Evolutionary conservation across 805 yeast species (phyloP).

Genomic region (Metschnikowia noctiluminum): DNA sequence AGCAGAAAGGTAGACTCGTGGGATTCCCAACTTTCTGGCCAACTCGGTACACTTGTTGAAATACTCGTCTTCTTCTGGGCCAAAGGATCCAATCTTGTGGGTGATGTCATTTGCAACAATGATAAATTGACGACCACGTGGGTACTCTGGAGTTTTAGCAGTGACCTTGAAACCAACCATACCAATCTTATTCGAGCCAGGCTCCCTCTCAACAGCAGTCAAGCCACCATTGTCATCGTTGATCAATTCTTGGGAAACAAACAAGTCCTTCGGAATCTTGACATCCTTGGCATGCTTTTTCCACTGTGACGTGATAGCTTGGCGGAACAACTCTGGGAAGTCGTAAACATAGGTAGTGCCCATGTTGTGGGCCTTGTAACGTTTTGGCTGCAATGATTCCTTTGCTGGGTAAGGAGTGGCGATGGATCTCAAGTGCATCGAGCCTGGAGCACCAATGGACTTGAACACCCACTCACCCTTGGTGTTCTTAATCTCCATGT

Average conservation of each 20-base stretch:
- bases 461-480: constrained; percentile 97
- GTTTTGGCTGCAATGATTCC: constrained; percentile 97
- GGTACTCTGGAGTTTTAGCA: constrained; percentile 95
- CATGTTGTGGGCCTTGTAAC: constrained; percentile 97
- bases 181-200: constrained; percentile 94
- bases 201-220: constrained; percentile 89
- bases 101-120: constrained; percentile 97
- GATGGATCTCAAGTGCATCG: constrained; percentile 95
- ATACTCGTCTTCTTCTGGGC: constrained; percentile 91
- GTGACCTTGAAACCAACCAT: constrained; percentile 94
- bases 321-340: constrained; percentile 98
- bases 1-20: constrained; percentile 93
- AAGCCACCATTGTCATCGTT: constrained; percentile 74
- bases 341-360: constrained; percentile 98
- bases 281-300: constrained; percentile 53
- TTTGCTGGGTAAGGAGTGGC: constrained; percentile 96
- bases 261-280: constrained; percentile 72
- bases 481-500: constrained; percentile 88
- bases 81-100: constrained; percentile 96
- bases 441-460: constrained; percentile 90
- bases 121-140: constrained; percentile 90
- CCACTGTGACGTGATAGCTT: constrained; percentile 86
- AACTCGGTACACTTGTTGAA: constrained; percentile 90
- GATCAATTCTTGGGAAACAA: constrained; percentile 78
- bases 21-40: constrained; percentile 88